Conservation (phyloP, 202 grass and related monocot genomes). For the Bolboschoenoplectus hybrid region DNA sequence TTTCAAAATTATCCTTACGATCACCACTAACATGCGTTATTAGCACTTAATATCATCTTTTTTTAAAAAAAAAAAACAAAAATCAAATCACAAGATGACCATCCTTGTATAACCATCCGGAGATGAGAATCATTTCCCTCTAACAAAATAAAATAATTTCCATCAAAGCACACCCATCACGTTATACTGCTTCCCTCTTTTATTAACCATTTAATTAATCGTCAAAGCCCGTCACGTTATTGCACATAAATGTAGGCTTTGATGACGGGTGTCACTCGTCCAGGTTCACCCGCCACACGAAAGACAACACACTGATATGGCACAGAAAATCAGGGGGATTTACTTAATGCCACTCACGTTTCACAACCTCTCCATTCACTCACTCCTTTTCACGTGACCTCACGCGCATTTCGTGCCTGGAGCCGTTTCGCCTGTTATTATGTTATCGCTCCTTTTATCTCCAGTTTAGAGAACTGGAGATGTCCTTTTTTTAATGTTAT, state of each 20-base stretch:
- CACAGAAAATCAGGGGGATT: not conserved
- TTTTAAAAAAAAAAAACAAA: too few species aligned
- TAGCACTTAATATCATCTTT: too few species aligned
- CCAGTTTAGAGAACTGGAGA: not conserved
- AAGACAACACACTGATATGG: not conserved
- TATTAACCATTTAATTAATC: not conserved
- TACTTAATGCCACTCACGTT: constrained; percentile 39
- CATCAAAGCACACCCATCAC: constrained; percentile 17
- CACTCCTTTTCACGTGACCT: constrained; percentile 38
- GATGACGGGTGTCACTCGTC: not conserved
- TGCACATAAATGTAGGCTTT: not conserved
- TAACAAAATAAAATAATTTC: not conserved
- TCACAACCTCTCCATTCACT: constrained; percentile 13
- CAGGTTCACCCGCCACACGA: not conserved
- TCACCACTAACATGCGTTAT: too few species aligned
- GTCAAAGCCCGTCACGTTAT: constrained; percentile 5
- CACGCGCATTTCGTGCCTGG: constrained; percentile 34
- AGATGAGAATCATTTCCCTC: not conserved
- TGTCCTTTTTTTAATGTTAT: not conserved
- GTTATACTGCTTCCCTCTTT: not conserved
- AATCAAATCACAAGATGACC: too few species aligned
- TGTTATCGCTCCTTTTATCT: not conserved
- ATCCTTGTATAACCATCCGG: not conserved
- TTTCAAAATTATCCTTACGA: too few species aligned
- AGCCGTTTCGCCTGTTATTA: constrained; percentile 9